These are phyloP conservation scores for Salpingoeca rosetta DNA, from an alignment of 78 protist genomes.

Conservation along the genomic window DNA sequence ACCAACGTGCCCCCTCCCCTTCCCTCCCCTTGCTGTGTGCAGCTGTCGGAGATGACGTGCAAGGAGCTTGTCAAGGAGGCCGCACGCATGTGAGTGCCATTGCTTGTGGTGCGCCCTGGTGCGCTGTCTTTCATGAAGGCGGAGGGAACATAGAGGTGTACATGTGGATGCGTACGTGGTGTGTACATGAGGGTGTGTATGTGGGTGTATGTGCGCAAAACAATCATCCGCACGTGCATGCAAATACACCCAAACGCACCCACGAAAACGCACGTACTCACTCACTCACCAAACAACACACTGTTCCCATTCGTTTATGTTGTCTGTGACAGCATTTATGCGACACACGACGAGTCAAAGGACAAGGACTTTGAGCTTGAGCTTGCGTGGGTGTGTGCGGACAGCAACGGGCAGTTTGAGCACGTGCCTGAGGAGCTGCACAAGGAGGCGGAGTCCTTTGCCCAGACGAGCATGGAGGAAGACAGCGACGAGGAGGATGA, in stretches of 20 bases:
- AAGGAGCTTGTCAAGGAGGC: slow-evolving; percentile 76
- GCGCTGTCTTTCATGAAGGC: background rate
- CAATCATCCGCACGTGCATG: no score
- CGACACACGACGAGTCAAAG: slow-evolving; percentile 83
- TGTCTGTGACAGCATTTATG: slow-evolving; percentile 49
- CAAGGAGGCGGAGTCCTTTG: background rate
- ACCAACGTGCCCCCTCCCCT: background rate
- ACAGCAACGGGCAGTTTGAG: slow-evolving; percentile 2
- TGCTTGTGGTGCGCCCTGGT: no score
- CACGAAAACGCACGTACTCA: no score
- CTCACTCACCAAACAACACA: no score
- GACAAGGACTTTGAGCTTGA: slow-evolving; percentile 92
- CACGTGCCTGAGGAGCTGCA: background rate
- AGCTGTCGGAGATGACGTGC: slow-evolving; percentile 43
- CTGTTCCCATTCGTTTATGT: no score
- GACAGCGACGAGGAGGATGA: background rate
- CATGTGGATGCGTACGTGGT: no score
- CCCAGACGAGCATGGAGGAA: background rate
- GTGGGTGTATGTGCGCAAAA: no score
- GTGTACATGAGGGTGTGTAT: no score
- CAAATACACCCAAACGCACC: no score
- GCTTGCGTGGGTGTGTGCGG: slow-evolving; percentile 81
- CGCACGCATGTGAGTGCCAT: slow-evolving; percentile 68
- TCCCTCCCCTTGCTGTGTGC: background rate
- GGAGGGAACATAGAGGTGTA: no score